phyloP scores from a whole-genome alignment of 768 basidiomycete species.

The Clitopilus passeckerianus region DNA sequence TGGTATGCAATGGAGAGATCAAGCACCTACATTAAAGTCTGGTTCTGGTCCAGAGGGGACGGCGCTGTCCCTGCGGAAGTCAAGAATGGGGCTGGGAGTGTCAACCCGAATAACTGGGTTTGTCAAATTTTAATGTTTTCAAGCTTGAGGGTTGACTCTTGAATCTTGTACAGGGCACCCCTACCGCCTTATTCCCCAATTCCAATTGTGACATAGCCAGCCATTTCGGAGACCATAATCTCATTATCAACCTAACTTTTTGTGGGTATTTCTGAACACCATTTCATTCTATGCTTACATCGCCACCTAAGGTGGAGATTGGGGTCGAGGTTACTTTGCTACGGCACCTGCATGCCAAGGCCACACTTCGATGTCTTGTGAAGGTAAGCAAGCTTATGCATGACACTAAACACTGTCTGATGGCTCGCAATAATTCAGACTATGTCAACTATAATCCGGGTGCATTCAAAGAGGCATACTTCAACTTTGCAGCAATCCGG shows the following conservation, averaged over 20 bases:
- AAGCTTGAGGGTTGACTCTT: neutral
- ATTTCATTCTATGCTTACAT: neutral
- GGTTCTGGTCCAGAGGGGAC: slow-evolving; percentile 65
- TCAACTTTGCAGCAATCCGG: slow-evolving; percentile 56
- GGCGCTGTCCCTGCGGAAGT: slow-evolving; percentile 44
- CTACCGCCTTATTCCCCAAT: slow-evolving; percentile 56
- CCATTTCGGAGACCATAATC: slow-evolving; percentile 51
- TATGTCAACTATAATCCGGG: slow-evolving; percentile 58
- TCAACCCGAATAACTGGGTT: slow-evolving; percentile 54
- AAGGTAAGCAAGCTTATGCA: neutral
- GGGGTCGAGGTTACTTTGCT: slow-evolving; percentile 29
- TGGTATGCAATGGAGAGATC: slow-evolving; percentile 67
- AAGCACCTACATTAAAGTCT: slow-evolving; percentile 51
- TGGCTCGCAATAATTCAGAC: slow-evolving; percentile 26
- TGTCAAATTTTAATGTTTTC: slow-evolving; percentile 4
- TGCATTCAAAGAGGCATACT: slow-evolving; percentile 63
- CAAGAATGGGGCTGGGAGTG: slow-evolving; percentile 27
- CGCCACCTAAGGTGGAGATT: slow-evolving; percentile 38
- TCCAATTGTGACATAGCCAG: slow-evolving; percentile 51
- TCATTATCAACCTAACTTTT: slow-evolving; percentile 56
- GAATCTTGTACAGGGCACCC: slow-evolving; percentile 36
- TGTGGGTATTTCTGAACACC: slow-evolving; percentile 14
- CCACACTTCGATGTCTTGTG: neutral
- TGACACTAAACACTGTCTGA: neutral
- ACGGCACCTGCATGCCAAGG: neutral